Conservation (phyloP, 768 basidiomycete genomes). For the Phanerodontia chrysosporium region DNA sequence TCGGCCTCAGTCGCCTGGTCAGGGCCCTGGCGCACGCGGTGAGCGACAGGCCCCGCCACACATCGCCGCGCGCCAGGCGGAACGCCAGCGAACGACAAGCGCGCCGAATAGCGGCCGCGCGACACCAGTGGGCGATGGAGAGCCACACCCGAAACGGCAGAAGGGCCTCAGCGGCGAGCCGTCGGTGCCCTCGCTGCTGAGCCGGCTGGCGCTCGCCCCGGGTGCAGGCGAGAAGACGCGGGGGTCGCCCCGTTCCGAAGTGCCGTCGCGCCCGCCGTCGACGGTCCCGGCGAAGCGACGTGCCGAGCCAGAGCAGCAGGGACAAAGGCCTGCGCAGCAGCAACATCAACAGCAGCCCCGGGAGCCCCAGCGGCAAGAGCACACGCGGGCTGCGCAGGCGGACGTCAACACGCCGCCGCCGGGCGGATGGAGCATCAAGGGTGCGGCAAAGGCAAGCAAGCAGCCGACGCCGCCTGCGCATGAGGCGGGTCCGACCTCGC, state of each 20-base stretch:
- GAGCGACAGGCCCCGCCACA: neutral
- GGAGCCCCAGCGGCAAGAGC: neutral
- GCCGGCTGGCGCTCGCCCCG: constrained; percentile 14
- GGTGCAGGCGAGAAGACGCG: neutral
- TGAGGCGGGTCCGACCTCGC: constrained; percentile 2
- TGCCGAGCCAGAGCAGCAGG: constrained; percentile 9
- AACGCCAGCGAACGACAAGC: neutral
- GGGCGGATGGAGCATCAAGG: constrained; percentile 51
- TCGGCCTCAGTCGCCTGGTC: neutral
- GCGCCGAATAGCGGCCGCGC: constrained; percentile 3
- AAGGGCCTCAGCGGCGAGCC: constrained; percentile 5
- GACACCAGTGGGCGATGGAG: neutral
- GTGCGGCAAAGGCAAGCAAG: constrained; percentile 36
- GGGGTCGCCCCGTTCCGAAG: neutral
- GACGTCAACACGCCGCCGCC: constrained; percentile 28
- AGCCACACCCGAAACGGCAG: constrained; percentile 1
- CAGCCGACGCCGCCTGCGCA: constrained; percentile 4
- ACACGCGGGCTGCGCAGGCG: constrained; percentile 20
- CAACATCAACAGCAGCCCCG: constrained; percentile 6
- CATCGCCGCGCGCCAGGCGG: neutral
- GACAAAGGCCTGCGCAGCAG: neutral
- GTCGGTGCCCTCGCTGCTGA: constrained; percentile 21
- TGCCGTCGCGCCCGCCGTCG: constrained; percentile 11
- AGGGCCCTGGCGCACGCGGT: neutral
- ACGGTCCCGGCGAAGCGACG: constrained; percentile 19